Conservation (phyloP, 345 rosid species). For the Salix exigua region DNA sequence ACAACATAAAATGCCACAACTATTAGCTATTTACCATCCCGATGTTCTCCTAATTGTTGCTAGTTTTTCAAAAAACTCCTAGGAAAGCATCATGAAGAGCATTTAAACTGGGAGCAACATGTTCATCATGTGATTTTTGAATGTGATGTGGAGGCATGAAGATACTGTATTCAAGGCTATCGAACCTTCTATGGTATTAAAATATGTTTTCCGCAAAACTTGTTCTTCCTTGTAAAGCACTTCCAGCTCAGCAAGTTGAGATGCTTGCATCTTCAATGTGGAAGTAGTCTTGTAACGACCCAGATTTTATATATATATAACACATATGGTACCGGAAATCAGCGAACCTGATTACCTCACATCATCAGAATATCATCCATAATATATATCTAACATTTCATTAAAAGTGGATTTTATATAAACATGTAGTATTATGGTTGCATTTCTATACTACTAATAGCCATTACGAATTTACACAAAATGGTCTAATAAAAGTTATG, state of each 20-base stretch:
- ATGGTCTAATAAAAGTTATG: too few species aligned
- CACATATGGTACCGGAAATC: too few species aligned
- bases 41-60: neutral
- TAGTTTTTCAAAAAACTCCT: neutral
- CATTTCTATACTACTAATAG: too few species aligned
- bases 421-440: too few species aligned
- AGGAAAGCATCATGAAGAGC: neutral
- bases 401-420: too few species aligned
- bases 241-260: conserved; percentile 90
- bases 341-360: too few species aligned
- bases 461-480: too few species aligned
- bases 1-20: neutral
- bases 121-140: neutral
- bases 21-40: neutral
- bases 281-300: conserved; percentile 97
- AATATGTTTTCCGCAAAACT: conserved; percentile 73
- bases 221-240: conserved; percentile 87
- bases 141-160: neutral
- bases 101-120: neutral
- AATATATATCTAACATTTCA: too few species aligned
- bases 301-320: too few species aligned
- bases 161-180: neutral
- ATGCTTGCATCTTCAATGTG: conserved; percentile 89
- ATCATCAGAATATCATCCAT: too few species aligned
- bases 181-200: conserved; percentile 88